Evolutionary conservation across 2,329 filamentous ascomycete genomes (phyloP), one percentile per base, ranked within the genome.

Genomic region (Aspergillus sp.): DNA sequence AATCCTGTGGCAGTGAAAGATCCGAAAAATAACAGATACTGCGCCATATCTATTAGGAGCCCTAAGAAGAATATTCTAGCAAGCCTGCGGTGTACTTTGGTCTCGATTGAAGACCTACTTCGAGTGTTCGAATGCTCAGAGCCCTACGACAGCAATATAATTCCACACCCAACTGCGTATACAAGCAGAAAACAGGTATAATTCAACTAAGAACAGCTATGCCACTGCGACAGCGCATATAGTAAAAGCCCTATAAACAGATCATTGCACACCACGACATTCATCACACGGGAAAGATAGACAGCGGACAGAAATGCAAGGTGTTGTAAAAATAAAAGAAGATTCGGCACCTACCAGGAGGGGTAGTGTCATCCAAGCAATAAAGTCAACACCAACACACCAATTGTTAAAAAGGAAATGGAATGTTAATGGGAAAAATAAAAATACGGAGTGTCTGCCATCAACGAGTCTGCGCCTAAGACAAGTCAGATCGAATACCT

Each of bases 311-410:
- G 48, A 49, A 48, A 48, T 47, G 56, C 49, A 50, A 50, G 49
- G 56, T 48, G 54, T 55, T 51, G 49, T n/a, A n/a, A n/a, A n/a
- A n/a, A n/a, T n/a, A n/a, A n/a, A n/a, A n/a, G 46, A 56, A 54
- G 49, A 57, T 52, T 50, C 19, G 57, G 59, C 64, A 66, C 63
- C 63, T 66, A 66, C 63, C 60, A 64, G 52, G 54, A n/a, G n/a
- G n/a, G 60, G 62, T 56, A 66, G 61, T 57, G 53, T 59, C 56
- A 55, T 63, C 60, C 60, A 56, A 52, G 52, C 48, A 54, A 41
- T 48, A 54, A 57, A 51, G n/a, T n/a, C 29, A 32, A 5, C 5
- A 5, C 29, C 29, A 32, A 32, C 19, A 51, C 44, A 52, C 43
- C 43, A 48, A 34, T 10, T 12, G 34, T 10, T 36, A 36, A 36